A percentile compares a stretch with the other conserved stretches of the same genome.
These are phyloP conservation scores for Somion occarium DNA, from an alignment of 1,284 basidiomycete genomes.

Conservation along the genomic window DNA sequence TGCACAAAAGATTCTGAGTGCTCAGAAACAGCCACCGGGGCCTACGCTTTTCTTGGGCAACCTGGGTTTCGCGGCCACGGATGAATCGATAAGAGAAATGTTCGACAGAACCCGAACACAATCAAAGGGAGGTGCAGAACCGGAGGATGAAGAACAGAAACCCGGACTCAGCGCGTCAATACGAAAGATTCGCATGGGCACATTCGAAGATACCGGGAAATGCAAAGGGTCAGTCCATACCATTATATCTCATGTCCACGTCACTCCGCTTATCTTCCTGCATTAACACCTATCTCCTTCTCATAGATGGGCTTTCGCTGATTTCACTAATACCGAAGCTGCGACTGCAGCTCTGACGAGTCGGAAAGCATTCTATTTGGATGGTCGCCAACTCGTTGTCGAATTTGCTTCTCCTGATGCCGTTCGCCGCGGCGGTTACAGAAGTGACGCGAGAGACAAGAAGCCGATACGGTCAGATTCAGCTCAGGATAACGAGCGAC, in stretches of 20 bases:
- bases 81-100: constrained; percentile 67
- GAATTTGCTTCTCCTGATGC: constrained; percentile 87
- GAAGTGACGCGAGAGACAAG: constrained; percentile 27
- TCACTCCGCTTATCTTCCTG: constrained; percentile 1
- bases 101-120: constrained; percentile 40
- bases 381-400: constrained; percentile 83
- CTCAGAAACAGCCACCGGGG: constrained; percentile 79
- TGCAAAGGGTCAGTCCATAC: constrained; percentile 82
- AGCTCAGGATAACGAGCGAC: background rate
- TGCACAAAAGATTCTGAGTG: constrained; percentile 76
- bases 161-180: constrained; percentile 38
- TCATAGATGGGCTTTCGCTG: constrained; percentile 92
- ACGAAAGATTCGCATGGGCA: constrained; percentile 88
- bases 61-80: constrained; percentile 82
- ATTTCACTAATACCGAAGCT: constrained; percentile 76
- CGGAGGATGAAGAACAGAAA: constrained; percentile 44
- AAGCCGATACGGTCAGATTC: background rate
- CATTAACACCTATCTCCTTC: no score
- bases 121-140: constrained; percentile 20
- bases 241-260: background rate
- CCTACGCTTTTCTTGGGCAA: constrained; percentile 89
- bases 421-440: constrained; percentile 64
- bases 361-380: constrained; percentile 77
- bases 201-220: constrained; percentile 90
- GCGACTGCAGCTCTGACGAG: constrained; percentile 85